These are phyloP conservation scores for Fusarium miscanthi DNA, from an alignment of 2,329 filamentous ascomycete genomes.

Conservation along the genomic window DNA sequence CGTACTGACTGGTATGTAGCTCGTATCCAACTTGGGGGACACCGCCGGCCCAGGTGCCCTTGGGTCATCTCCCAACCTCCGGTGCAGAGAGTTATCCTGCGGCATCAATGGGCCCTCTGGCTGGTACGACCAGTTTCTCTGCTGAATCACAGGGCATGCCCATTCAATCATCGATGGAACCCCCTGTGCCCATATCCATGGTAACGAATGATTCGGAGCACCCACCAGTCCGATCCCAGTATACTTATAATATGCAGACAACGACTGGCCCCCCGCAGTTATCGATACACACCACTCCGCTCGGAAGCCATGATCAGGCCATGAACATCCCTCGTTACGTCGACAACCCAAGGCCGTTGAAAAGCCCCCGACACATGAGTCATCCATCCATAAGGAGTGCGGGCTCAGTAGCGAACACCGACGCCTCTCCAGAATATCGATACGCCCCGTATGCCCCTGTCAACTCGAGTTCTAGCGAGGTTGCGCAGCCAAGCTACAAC, in stretches of 20 bases:
- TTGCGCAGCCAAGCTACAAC: constrained; percentile 47
- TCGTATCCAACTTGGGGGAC: constrained; percentile 68
- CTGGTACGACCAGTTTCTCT: constrained; percentile 59
- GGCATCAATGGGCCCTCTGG: constrained; percentile 62
- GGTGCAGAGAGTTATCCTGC: constrained; percentile 61
- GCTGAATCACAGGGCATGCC: constrained; percentile 66
- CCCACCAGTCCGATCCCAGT: constrained; percentile 63
- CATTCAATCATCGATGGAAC: constrained; percentile 63
- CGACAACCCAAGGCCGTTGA: constrained; percentile 66
- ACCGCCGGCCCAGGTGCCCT: constrained; percentile 55
- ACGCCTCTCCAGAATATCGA: constrained; percentile 65
- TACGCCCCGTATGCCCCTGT: constrained; percentile 60
- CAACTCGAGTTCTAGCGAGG: constrained; percentile 47
- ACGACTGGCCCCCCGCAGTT: constrained; percentile 63
- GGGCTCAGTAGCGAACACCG: constrained; percentile 61
- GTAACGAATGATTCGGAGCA: constrained; percentile 60
- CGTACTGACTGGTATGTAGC: constrained; percentile 53
- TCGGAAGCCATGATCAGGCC: constrained; percentile 56
- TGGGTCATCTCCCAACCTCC: constrained; percentile 62
- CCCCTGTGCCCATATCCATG: constrained; percentile 64
- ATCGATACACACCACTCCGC: constrained; percentile 52
- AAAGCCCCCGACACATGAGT: constrained; percentile 65
- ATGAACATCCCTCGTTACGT: constrained; percentile 68
- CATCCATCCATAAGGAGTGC: constrained; percentile 65
- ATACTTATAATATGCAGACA: constrained; percentile 65